Percentiles rank a stretch among this genome's conserved stretches.
Conservation (phyloP, 2,329 filamentous ascomycete genomes). For the Alternaria postmessia region DNA sequence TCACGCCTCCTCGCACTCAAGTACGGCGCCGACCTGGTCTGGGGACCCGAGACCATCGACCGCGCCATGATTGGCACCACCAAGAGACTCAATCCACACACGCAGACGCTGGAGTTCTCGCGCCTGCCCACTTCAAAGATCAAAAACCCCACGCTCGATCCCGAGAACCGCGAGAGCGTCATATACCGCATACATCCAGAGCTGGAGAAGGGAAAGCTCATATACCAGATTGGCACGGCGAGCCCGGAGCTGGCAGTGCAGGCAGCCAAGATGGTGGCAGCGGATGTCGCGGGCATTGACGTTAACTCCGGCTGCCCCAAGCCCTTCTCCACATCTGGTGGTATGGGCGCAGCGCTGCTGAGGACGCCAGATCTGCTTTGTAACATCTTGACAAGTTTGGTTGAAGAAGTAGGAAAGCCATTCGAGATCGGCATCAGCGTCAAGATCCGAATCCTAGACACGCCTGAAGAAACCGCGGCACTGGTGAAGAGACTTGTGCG, state of each 20-base stretch:
- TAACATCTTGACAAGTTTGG: conserved; percentile 82
- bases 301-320: conserved; percentile 99
- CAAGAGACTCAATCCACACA: conserved; percentile 76
- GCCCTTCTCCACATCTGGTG: conserved; percentile 89
- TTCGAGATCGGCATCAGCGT: conserved; percentile 94
- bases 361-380: conserved; percentile 83
- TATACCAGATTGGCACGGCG: conserved; percentile 93
- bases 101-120: conserved; percentile 84
- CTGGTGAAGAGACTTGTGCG: conserved; percentile 80
- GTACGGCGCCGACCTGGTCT: conserved; percentile 96
- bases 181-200: conserved; percentile 86
- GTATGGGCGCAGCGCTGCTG: conserved; percentile 94
- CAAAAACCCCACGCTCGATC: conserved; percentile 64
- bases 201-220: conserved; percentile 75
- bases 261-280: conserved; percentile 83
- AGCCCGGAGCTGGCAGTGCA: conserved; percentile 82
- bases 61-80: conserved; percentile 87
- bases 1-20: conserved; percentile 87
- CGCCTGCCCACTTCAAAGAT: conserved; percentile 75
- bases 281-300: conserved; percentile 91
- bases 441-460: conserved; percentile 90
- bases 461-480: conserved; percentile 74
- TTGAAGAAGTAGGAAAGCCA: conserved; percentile 76
- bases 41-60: conserved; percentile 97
- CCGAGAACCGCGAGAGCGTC: conserved; percentile 67